phyloP scores from a whole-genome alignment of 352 stramenopile genomes.

The Blastocystis sp. region DNA sequence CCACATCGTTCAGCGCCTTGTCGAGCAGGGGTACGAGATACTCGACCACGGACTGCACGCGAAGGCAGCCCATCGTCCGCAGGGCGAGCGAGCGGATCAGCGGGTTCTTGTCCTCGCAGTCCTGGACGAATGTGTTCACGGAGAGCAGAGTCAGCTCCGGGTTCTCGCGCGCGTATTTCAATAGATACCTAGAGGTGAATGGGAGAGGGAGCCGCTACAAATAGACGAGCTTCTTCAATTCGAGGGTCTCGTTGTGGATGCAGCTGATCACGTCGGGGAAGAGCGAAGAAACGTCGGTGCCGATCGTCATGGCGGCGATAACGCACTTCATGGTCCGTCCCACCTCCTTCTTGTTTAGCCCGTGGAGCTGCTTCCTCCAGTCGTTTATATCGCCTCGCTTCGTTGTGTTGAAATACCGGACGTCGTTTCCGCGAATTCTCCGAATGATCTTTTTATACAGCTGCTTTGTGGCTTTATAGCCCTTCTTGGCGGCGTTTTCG shows the following conservation, averaged over 20 bases:
- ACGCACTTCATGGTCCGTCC: constrained; percentile 96
- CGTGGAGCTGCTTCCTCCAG: constrained; percentile 91
- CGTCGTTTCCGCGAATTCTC: constrained; percentile 82
- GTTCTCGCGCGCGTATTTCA: constrained; percentile 99
- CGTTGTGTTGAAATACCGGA: constrained; percentile 95
- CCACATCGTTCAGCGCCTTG: constrained; percentile 71
- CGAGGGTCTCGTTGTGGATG: constrained; percentile 81
- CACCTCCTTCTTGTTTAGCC: constrained; percentile 91
- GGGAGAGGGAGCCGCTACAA: constrained; percentile 78
- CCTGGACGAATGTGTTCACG: constrained; percentile 95
- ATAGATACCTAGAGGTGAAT: constrained; percentile 82
- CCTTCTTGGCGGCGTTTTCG: constrained; percentile 43
- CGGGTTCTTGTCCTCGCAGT: constrained; percentile 86
- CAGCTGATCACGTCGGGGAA: constrained; percentile 99
- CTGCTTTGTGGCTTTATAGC: constrained; percentile 62
- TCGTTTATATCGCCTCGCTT: constrained; percentile 98
- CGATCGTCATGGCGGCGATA: constrained; percentile 98
- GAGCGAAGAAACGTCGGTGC: constrained; percentile 96
- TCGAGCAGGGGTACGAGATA: constrained; percentile 83
- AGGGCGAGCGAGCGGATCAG: constrained; percentile 93
- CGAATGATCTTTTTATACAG: constrained; percentile 69
- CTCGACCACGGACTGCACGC: constrained; percentile 97
- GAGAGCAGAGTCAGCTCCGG: constrained; percentile 95
- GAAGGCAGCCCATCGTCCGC: constrained; percentile 98
- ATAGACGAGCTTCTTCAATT: constrained; percentile 99